phyloP scores from a whole-genome alignment of 2,329 filamentous ascomycete genomes.

The Clonostachys solani region DNA sequence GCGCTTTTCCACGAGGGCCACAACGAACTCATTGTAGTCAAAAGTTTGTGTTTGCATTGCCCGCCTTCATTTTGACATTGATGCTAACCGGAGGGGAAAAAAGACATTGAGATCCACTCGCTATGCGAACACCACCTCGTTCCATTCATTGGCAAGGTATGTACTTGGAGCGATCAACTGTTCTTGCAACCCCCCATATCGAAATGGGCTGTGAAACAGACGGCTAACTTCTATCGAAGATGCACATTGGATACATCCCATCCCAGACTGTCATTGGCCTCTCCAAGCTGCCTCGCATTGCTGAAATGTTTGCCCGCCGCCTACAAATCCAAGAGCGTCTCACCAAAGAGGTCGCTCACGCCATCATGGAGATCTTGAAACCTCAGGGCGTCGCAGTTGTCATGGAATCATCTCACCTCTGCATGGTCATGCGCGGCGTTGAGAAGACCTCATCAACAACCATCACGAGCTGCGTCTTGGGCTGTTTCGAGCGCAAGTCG shows the following conservation, averaged over 20 bases:
- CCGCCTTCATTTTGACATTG: neutral
- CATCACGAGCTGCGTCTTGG: slow-evolving; percentile 96
- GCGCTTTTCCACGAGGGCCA: slow-evolving; percentile 96
- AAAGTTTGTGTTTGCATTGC: slow-evolving; percentile 60
- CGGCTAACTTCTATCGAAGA: slow-evolving; percentile 44
- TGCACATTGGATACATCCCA: slow-evolving; percentile 99
- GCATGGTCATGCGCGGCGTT: slow-evolving; percentile 99
- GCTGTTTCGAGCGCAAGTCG: slow-evolving; percentile 85
- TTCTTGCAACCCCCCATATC: neutral
- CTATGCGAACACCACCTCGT: slow-evolving; percentile 97
- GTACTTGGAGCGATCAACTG: slow-evolving; percentile 2
- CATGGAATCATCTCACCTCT: slow-evolving; percentile 94
- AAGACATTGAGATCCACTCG: slow-evolving; percentile 68
- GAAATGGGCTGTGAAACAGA: neutral
- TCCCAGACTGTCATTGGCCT: slow-evolving; percentile 87
- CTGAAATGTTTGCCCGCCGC: slow-evolving; percentile 91
- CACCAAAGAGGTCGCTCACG: slow-evolving; percentile 92
- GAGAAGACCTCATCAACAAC: slow-evolving; percentile 84
- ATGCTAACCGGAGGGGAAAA: neutral
- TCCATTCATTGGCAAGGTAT: slow-evolving; percentile 89
- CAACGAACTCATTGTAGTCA: slow-evolving; percentile 95
- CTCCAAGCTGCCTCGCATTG: slow-evolving; percentile 91
- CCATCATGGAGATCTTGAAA: slow-evolving; percentile 87
- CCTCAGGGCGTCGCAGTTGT: slow-evolving; percentile 95
- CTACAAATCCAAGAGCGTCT: slow-evolving; percentile 95